Conservation (phyloP, 108 stramenopile species). For the Nitzschia sp. region DNA sequence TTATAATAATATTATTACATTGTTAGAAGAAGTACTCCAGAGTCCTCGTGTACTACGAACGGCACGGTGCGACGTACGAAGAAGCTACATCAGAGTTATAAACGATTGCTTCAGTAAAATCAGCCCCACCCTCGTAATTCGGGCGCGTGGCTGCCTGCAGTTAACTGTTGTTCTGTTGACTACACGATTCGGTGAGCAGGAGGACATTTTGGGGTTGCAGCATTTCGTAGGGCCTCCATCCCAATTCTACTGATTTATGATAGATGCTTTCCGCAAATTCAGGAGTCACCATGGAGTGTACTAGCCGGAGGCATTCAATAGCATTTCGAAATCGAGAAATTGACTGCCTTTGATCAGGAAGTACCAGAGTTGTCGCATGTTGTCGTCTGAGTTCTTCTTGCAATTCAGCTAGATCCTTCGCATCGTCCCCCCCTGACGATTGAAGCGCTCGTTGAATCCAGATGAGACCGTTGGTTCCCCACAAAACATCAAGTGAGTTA, state of each 20-base stretch:
- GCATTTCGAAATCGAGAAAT: constrained; percentile 73
- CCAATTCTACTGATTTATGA: constrained; percentile 43
- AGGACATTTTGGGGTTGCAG: constrained; percentile 66
- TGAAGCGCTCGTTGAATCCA: constrained; percentile 85
- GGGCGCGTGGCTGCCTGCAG: not conserved
- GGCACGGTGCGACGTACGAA: too few species aligned
- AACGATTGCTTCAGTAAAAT: too few species aligned
- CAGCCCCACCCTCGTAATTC: too few species aligned
- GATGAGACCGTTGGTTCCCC: constrained; percentile 83
- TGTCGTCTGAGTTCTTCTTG: constrained; percentile 72
- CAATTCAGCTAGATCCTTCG: constrained; percentile 59
- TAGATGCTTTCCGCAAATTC: constrained; percentile 67
- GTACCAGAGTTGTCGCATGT: constrained; percentile 62
- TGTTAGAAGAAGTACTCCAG: too few species aligned
- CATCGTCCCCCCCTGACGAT: constrained; percentile 29
- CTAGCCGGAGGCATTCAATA: constrained; percentile 67
- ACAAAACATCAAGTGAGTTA: constrained; percentile 52
- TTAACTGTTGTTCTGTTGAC: not conserved
- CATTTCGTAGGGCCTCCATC: constrained; percentile 55
- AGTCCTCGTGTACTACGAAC: too few species aligned
- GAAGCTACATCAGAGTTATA: too few species aligned
- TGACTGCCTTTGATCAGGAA: constrained; percentile 49
- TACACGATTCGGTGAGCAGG: constrained; percentile 41
- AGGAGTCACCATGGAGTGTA: constrained; percentile 66
- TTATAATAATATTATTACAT: too few species aligned